Evolutionary conservation across 2,329 filamentous ascomycete genomes (phyloP), one percentile per base, ranked within the genome.

Genomic region (Didymosphaeria variabile): DNA sequence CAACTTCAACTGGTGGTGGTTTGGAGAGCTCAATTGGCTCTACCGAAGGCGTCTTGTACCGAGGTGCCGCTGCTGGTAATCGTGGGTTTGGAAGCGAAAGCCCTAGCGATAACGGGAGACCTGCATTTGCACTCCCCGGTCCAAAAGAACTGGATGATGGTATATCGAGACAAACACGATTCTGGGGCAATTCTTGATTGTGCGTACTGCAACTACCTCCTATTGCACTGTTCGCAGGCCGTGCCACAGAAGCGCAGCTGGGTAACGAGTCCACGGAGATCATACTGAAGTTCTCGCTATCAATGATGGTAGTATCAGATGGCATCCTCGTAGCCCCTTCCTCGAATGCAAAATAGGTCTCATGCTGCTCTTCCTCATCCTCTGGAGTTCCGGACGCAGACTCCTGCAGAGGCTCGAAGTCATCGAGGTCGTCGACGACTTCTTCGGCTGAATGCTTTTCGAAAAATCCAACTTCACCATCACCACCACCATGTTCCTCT

Each of bases 261-360:
- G 78, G 78, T 34, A 85, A 65, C 1, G 82, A 83, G 38, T 83
- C 80, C 12, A 83, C 72, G 2, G 82, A 83, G 1, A 85, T 77
- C 79, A 85, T 83, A 59, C 80, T 85, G 68, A 85, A 84, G 56
- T 80, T 81, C 64, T 84, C 82, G 61, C 82, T 83, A 46, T 81
- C 76, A 8, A 80, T 70, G n/a, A 83, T 73, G 0, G 82, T 84
- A 10, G 78, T 76, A 42, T 84, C 82, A 23, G 82, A 82, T 4
- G 68, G 72, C 69, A 73, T 72, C 15, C 73, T 67, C 3, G 72
- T 76, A 0, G 70, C 63, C n/a, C 70, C 71, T 62, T 76, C 72
- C 12, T 77, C 72, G 55, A 74, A 72, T 1, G 66, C 70, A 61
- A 68, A 74, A 12, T 68, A 59, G 32, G 68, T 70, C 8, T 72